These are phyloP conservation scores for Gaultheria prostrata DNA, from an alignment of 148 eudicot species.

Conservation along the genomic window DNA sequence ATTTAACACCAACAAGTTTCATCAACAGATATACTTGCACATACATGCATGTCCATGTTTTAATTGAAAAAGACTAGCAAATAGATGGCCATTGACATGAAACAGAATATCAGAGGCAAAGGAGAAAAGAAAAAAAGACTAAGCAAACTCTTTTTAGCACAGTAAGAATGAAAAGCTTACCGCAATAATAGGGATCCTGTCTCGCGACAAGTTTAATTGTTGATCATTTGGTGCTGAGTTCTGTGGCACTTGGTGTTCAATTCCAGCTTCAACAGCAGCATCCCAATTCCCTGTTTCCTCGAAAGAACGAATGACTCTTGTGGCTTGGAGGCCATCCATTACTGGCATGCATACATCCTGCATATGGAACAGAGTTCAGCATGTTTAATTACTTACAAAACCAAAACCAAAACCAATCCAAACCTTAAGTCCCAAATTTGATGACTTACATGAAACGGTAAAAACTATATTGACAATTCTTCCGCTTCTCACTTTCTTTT, in stretches of 20 bases:
- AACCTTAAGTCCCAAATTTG: background rate
- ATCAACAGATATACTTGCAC: background rate
- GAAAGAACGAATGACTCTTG: slow-evolving; percentile 74
- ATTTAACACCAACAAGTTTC: slow-evolving; percentile 1
- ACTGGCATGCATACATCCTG: slow-evolving; percentile 98
- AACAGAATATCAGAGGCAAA: background rate
- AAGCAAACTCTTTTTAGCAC: background rate
- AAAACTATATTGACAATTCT: background rate
- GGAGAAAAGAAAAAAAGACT: background rate
- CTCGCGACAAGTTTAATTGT: slow-evolving; percentile 24
- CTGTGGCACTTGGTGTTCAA: slow-evolving; percentile 38
- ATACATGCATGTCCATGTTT: background rate
- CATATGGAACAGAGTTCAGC: slow-evolving; percentile 10
- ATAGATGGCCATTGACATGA: background rate
- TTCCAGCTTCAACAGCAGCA: slow-evolving; percentile 72
- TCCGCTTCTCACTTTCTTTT: background rate
- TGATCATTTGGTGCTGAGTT: slow-evolving; percentile 26
- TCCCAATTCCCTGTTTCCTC: slow-evolving; percentile 90
- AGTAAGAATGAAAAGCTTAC: slow-evolving; percentile 39
- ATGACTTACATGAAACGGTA: background rate
- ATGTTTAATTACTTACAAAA: background rate
- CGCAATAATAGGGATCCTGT: slow-evolving; percentile 70
- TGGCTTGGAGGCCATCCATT: slow-evolving; percentile 96
- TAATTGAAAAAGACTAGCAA: no score
- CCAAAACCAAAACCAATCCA: background rate